Conservation (phyloP, 2,329 filamentous ascomycete genomes). For the Phyllosticta capitalensis region DNA sequence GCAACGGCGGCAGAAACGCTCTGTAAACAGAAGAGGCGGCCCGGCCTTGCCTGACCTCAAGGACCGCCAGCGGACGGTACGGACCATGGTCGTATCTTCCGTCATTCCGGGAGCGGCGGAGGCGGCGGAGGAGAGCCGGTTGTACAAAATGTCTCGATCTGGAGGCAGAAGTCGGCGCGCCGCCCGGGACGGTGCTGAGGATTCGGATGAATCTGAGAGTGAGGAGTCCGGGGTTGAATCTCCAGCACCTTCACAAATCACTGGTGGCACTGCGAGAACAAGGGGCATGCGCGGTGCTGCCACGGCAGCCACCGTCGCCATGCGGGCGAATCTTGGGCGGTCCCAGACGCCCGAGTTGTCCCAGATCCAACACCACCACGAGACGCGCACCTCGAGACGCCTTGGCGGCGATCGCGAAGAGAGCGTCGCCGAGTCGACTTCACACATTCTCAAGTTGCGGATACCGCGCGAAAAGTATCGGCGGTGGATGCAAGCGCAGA, state of each 20-base stretch:
- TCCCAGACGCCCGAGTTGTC: constrained; percentile 82
- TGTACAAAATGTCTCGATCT: constrained; percentile 58
- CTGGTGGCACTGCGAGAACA: constrained; percentile 69
- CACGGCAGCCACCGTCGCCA: constrained; percentile 74
- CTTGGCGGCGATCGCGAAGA: constrained; percentile 63
- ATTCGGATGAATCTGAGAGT: constrained; percentile 86
- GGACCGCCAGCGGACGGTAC: constrained; percentile 84
- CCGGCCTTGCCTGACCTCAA: constrained; percentile 93
- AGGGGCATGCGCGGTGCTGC: constrained; percentile 84
- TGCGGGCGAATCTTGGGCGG: constrained; percentile 63
- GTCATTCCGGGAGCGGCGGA: constrained; percentile 80
- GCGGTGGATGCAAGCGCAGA: constrained; percentile 51
- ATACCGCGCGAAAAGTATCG: constrained; percentile 63
- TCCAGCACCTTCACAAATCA: constrained; percentile 60
- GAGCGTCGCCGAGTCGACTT: constrained; percentile 56
- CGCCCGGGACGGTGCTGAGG: constrained; percentile 53
- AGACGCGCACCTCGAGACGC: constrained; percentile 59
- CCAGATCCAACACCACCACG: constrained; percentile 53
- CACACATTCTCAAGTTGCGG: constrained; percentile 63
- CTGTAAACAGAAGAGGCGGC: constrained; percentile 85
- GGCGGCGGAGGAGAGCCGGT: constrained; percentile 70
- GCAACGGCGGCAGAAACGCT: constrained; percentile 87
- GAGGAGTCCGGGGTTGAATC: constrained; percentile 82
- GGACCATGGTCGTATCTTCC: constrained; percentile 84
- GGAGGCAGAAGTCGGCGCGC: constrained; percentile 43